Base-by-base conservation (phyloP, 352 stramenopile species). In the Globisporangium paroecandrum region DNA sequence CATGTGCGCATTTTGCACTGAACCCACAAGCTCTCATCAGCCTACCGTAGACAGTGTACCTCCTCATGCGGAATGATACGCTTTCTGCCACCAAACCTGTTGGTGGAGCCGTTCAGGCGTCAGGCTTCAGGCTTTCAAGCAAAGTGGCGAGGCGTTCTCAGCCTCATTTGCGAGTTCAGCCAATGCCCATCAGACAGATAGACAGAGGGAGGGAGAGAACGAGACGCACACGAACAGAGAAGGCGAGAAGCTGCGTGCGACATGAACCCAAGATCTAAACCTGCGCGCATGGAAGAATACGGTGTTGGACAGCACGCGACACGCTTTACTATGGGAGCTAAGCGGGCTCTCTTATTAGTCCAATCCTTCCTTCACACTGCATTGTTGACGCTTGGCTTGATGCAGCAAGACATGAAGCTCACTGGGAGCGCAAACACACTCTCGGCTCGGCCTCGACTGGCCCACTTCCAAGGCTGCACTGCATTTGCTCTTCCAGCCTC, bases 1-100 rank as follows among this genome's bases (percentile, higher is more conserved):
- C 49, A 56, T 56, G 49, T 12, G 18, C 18, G 43, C 43, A 49
- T 49, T 49, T 54, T 55, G 18, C 47, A 55, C 47, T 55, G 47
- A 55, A 18, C 47, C n/a, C 47, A 29, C 20, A 55, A 4, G 13
- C 5, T 46, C 15, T 49, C 43, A 49, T 49, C 43, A 49, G 8
- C 41, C 41, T n/a, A 2, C 41, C 8, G 13, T 8, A 15, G 29
- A 8, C 7, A 32, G 29, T n/a, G 41, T 47, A 20, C 41, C 41
- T 47, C 41, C 41, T 47, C 41, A 47, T 47, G 41, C 8, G 29
- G 41, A 47, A 47, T 47, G 41, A 20, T 47, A n/a, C 41, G 41
- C 41, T 49, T 47, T n/a, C 36, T 43, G 36, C 1, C 36, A 43
- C 36, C 36, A 43, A 13, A 13, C 3, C 2, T 5, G 10, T 4